Base-by-base conservation (phyloP, 1,284 basidiomycete species). In the Marasmius tenuissimus region DNA sequence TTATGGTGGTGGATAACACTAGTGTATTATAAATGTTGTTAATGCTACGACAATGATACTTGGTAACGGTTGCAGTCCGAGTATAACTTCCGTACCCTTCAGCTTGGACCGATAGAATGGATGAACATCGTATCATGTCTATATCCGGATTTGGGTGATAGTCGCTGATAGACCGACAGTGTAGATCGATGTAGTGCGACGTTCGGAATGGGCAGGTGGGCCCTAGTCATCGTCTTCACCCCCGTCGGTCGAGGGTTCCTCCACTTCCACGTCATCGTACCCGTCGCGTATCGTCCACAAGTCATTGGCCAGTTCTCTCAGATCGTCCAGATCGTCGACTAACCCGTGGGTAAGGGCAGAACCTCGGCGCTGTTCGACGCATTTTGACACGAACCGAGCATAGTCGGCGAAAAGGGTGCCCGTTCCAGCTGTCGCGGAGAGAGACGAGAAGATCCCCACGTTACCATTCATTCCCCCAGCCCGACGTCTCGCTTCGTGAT, bases 281-380 rank as follows among this genome's bases (percentile, higher is more conserved):
- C 73, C 78, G 66, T 84, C 83, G 45, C 78, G 75, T 38, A 85
- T 73, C 38, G 74, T 76, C 84, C 85, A 85, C 34, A 87, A 67
- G 48, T 79, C 78, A 65, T 81, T 79, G 4, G 69, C 74, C n/a
- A 87, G 69, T 55, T 85, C 85, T 58, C 67, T 76, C 50, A 85
- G 65, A 3, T 85, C 84, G 52, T 86, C 86, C 2, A 70, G 60
- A 48, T 81, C 78, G 20, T 82, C 69, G 7, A 78, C 81, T 48
- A 74, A 69, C 7, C 63, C 68, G 37, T 40, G 37, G 20, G 56
- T 14, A 35, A 71, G 65, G 27, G 69, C 61, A 11, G 68, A 69
- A 61, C 64, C 66, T 60, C 67, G 72, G 64, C 68, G 71, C 63
- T 47, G 11, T 47, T 70, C 68, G 4, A 75, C 66, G 55, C 74